Percentiles rank a stretch among this genome's conserved stretches.
Conservation (phyloP, 2,329 filamentous ascomycete genomes). For the Didymella sp. region DNA sequence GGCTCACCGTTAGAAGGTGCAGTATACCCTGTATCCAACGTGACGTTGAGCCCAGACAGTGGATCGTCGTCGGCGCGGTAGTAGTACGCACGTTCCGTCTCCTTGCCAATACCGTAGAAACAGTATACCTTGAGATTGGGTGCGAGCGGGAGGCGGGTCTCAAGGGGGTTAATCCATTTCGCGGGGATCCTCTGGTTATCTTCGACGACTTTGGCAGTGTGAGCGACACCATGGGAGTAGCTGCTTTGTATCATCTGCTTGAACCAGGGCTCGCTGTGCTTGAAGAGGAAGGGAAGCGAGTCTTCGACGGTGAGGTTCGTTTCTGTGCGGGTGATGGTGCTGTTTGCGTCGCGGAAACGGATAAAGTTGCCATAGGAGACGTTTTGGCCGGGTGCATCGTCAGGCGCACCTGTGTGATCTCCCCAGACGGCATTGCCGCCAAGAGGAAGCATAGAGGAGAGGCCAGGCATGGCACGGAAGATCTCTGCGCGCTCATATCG, state of each 20-base stretch:
- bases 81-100: slow-evolving; percentile 90
- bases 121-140: slow-evolving; percentile 94
- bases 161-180: slow-evolving; percentile 96
- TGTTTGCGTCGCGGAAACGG: slow-evolving; percentile 75
- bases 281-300: slow-evolving; percentile 78
- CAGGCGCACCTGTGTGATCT: slow-evolving; percentile 83
- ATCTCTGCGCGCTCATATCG: slow-evolving; percentile 90
- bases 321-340: slow-evolving; percentile 54
- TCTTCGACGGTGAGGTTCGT: slow-evolving; percentile 81
- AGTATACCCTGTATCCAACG: slow-evolving; percentile 60
- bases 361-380: slow-evolving; percentile 81
- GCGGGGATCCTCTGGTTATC: slow-evolving; percentile 59
- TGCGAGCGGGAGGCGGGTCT: slow-evolving; percentile 83
- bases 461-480: slow-evolving; percentile 95
- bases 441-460: slow-evolving; percentile 95
- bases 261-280: slow-evolving; percentile 87
- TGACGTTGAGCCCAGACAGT: slow-evolving; percentile 70
- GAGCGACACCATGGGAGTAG: slow-evolving; percentile 89
- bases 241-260: slow-evolving; percentile 71
- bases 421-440: slow-evolving; percentile 97
- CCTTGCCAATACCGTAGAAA: slow-evolving; percentile 95
- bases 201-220: slow-evolving; percentile 79
- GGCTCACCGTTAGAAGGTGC: slow-evolving; percentile 34
- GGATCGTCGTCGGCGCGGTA: slow-evolving; percentile 76
- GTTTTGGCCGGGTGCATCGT: slow-evolving; percentile 77